Base-by-base conservation (phyloP, 2,329 filamentous ascomycete genomes). In the Arthrobotrys pseudoclavata region DNA sequence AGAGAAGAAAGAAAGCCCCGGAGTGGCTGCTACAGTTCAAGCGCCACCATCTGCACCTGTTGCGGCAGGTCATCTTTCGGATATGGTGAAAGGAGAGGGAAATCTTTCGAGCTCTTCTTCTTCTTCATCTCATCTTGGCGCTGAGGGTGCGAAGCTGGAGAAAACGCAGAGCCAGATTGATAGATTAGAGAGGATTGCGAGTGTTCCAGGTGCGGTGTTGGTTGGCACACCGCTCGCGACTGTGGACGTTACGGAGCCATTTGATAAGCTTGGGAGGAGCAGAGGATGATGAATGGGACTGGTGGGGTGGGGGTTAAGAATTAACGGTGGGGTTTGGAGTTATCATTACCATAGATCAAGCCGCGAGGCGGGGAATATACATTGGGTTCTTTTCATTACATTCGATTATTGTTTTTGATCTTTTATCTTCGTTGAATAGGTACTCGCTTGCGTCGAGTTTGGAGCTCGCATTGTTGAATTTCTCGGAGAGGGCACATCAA, bases 151-250 rank as follows among this genome's bases (percentile, higher is more conserved):
- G 2, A 62, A 62, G 31, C 9, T 64, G 37, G 40, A 61, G 37
- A 66, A 34, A 42, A 76, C 72, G 40, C 72, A 76, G 34, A 70
- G 72, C 22, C 66, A 76, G 55, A 67, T 70, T 42, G 72, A 70
- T 47, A 40, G 72, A 26, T 26, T 61, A 42, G 72, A 76, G 24
- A 63, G 42, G n/a, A 76, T 70, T 31, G 66, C 66, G 4, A 76
- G 50, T 10, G 72, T 76, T 0, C 66, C 66, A 1, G 72, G 45
- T 45, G 66, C 66, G 9, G 72, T 76, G 40, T 31, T 70, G 20
- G 61, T 70, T 5, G 66, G 69, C 22, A 42, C 66, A 15, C 60
- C 66, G 29, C 60, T 52, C 1, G 72, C 15, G 6, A 29, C 45
- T n/a, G 60, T 69, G 26, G 72, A 67, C 40, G 66, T 70, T 40